These are phyloP conservation scores for Craspedostauros australis DNA, from an alignment of 108 stramenopile species.

Conservation along the genomic window DNA sequence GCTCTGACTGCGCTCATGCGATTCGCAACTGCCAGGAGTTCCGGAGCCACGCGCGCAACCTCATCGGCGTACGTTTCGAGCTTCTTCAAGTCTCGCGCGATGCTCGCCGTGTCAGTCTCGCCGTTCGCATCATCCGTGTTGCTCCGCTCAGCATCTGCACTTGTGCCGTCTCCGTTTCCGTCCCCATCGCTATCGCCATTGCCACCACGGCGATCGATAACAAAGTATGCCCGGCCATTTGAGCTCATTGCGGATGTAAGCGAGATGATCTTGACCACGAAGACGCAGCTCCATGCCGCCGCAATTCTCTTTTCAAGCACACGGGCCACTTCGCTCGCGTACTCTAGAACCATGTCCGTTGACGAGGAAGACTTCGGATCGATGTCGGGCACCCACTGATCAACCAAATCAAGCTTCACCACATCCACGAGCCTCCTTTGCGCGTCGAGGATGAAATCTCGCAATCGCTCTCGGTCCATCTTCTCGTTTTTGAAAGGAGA, in stretches of 20 bases:
- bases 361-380: constrained; percentile 5
- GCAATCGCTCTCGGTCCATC: constrained; percentile 14
- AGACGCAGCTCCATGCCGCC: constrained; percentile 49
- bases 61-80: constrained; percentile 23
- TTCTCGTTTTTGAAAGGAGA: constrained; percentile 42
- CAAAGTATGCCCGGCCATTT: neutral
- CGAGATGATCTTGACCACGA: constrained; percentile 21
- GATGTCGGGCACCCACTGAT: constrained; percentile 30
- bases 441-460: constrained; percentile 36
- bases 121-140: constrained; percentile 4
- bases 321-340: constrained; percentile 16
- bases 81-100: constrained; percentile 1
- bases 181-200: too few species aligned
- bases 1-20: constrained; percentile 28
- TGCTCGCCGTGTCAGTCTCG: neutral
- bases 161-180: too few species aligned
- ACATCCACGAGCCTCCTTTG: constrained; percentile 50
- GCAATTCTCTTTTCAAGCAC: constrained; percentile 45
- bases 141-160: too few species aligned
- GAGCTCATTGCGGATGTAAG: constrained; percentile 1
- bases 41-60: constrained; percentile 12
- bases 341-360: constrained; percentile 5
- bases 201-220: too few species aligned
- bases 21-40: constrained; percentile 26
- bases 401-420: constrained; percentile 65